Evolutionary conservation across 2,329 filamentous ascomycete species (phyloP), one percentile per base, ranked within the genome.

Genomic region (Amesomyces nigricolor): DNA sequence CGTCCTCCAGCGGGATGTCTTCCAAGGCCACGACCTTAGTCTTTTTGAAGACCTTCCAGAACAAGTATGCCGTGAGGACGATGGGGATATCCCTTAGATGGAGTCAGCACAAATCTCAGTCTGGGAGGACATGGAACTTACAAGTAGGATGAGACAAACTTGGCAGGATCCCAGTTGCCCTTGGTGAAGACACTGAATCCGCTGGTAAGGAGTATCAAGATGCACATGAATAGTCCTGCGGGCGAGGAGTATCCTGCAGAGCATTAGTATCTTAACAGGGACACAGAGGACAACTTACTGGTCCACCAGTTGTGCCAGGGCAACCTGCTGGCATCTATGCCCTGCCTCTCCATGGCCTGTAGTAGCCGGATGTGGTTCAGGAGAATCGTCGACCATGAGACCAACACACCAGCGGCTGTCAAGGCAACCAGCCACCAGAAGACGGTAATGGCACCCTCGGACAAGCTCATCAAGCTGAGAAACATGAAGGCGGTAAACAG

Each of bases 151-250:
- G 82, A 84, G 1, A 86, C 76, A 60, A 86, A 86, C 1, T 69
- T 72, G 17, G 75, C 75, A 0, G 79, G 64, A 53, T 78, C 72
- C 81, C 82, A 86, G 55, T 80, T 78, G 2, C 82, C 82, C 37
- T 69, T 70, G 1, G 80, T 82, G 56, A 86, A 86, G 3, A 82
- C 79, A 2, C 72, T 65, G 61, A 90, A 90, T 0, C 87, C 87
- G 38, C 82, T 81, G 4, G 87, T 90, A 40, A 90, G 73, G 3
- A 91, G 71, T 57, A 89, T 85, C 40, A 87, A 68, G 29, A 83
- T 72, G 64, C 78, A 81, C 73, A 85, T 80, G 58, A 75, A 65
- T 5, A 91, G 73, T 0, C 81, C 80, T 8, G 73, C 69, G 61
- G 77, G 85, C 0, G 87, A 87, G 11, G 77, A 79, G 61, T 83